Evolutionary conservation across 2,329 filamentous ascomycete species (phyloP).

Genomic region (Phoma sp.): DNA sequence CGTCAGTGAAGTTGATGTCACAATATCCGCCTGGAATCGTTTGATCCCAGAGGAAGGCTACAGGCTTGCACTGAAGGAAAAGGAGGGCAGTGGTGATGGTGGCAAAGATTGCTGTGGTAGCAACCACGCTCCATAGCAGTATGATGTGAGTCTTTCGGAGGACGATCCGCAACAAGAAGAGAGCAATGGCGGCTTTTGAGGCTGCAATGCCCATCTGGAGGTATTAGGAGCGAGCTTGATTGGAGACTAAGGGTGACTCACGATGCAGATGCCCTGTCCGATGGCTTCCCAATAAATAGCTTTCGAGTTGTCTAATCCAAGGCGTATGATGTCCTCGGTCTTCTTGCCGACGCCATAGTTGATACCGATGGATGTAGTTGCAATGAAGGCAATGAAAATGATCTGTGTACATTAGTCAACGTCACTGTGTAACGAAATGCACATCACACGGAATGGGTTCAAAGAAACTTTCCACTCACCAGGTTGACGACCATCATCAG

Average conservation of each 20-base stretch:
- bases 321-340: slow-evolving; percentile 26
- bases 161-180: slow-evolving; percentile 42
- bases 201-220: slow-evolving; percentile 36
- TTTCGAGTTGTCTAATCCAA: slow-evolving; percentile 32
- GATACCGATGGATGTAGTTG: slow-evolving; percentile 32
- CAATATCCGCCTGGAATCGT: slow-evolving; percentile 33
- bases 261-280: slow-evolving; percentile 38
- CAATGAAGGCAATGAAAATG: slow-evolving; percentile 35
- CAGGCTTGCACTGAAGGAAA: slow-evolving; percentile 37
- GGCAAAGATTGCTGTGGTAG: slow-evolving; percentile 33
- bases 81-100: slow-evolving; percentile 34
- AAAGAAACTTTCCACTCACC: slow-evolving; percentile 16
- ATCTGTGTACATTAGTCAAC: slow-evolving; percentile 14
- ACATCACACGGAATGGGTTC: background rate
- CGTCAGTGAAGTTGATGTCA: slow-evolving; percentile 35
- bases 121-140: slow-evolving; percentile 40
- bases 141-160: slow-evolving; percentile 36
- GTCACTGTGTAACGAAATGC: background rate
- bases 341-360: slow-evolving; percentile 37
- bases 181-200: slow-evolving; percentile 37
- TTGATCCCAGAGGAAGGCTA: slow-evolving; percentile 35
- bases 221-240: background rate
- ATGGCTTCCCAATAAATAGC: slow-evolving; percentile 43
- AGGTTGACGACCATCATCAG: slow-evolving; percentile 36
- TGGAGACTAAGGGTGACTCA: background rate